A percentile compares a stretch with the other conserved stretches of the same genome.
Evolutionary conservation across 1,284 basidiomycete species (phyloP).

Genomic region (Pyrrhoderma lamaoense): DNA sequence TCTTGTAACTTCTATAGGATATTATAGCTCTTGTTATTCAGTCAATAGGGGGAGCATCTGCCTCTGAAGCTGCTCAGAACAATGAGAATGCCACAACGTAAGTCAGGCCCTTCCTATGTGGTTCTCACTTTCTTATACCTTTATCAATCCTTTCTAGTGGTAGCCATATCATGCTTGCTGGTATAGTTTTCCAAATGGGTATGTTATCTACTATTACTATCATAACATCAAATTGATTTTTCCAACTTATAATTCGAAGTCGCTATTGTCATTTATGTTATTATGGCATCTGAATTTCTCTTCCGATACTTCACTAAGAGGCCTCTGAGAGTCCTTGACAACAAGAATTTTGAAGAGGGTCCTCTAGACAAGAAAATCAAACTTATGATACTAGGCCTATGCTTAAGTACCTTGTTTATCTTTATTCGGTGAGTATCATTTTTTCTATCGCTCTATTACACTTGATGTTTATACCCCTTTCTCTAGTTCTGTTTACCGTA

Average conservation of each 20-base stretch:
- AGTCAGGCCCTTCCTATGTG: not conserved
- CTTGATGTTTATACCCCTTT: not conserved
- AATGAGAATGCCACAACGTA: slow-evolving; percentile 17
- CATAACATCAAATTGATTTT: slow-evolving; percentile 16
- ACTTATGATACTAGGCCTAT: slow-evolving; percentile 27
- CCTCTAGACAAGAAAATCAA: slow-evolving; percentile 20
- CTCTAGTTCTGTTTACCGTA: slow-evolving; percentile 32
- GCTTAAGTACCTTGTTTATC: slow-evolving; percentile 28
- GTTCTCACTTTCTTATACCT: not conserved
- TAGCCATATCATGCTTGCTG: slow-evolving; percentile 43
- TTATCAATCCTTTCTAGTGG: slow-evolving; percentile 26
- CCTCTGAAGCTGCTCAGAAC: slow-evolving; percentile 24
- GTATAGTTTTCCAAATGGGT: slow-evolving; percentile 38
- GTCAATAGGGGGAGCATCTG: slow-evolving; percentile 35
- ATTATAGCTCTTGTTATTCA: slow-evolving; percentile 37
- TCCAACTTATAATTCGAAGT: slow-evolving; percentile 22
- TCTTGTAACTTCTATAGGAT: slow-evolving; percentile 24
- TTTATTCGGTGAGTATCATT: slow-evolving; percentile 31
- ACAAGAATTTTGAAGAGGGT: slow-evolving; percentile 1
- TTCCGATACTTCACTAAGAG: slow-evolving; percentile 28
- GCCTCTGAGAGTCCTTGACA: slow-evolving; percentile 21
- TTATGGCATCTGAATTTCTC: slow-evolving; percentile 32
- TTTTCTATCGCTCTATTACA: not conserved
- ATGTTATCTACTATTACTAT: slow-evolving; percentile 16
- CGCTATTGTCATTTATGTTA: slow-evolving; percentile 31